Base-by-base conservation (phyloP, 2,329 filamentous ascomycete genomes). In the Aspergillus sp. region DNA sequence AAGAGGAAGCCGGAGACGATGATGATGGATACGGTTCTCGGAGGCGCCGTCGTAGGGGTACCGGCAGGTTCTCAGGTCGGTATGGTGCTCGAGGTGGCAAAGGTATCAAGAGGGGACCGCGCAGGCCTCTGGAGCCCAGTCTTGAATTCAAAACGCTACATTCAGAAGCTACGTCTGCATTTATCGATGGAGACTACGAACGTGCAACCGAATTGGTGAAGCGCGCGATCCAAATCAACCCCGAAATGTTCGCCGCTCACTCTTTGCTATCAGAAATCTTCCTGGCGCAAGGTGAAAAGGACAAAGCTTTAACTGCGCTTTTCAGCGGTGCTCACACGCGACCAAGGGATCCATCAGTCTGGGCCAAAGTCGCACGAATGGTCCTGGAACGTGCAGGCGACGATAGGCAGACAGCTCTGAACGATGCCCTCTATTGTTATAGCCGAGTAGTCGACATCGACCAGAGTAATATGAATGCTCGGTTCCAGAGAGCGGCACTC, bases 231-330 rank as follows among this genome's bases (percentile, higher is more conserved):
- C 68, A 74, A 37, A 65, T 72, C 25, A 84, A 85, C 55, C 81
- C 81, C 0, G 81, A 84, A 60, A 78, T 84, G 54, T 83, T 80
- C 60, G 72, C 75, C 23, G 79, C 81, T 12, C 79, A 84, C 66
- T 78, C 75, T 45, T 67, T 84, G 17, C 67, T 83, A 6, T 81
- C 80, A 0, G 78, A 84, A 51, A 78, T 82, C 44, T 75, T 81
- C 45, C 63, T 76, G 7, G 72, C 73, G 10, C 73, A 76, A 60
- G 79, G 78, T n/a, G 73, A 80, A 41, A 72, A 76, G 32, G 72
- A 78, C 46, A 79, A 80, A 52, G 76, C 80, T 1, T 63, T 83
- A 33, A 71, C 74, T 38, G 79, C 78, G 39, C 65, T 84, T 9
- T 76, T 80, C 51, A 75, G 73, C 45, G 82, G 80, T 47, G 80